A percentile compares a stretch with the other conserved stretches of the same genome.
These are phyloP conservation scores for Gaeumannomyces tritici DNA, from an alignment of 2,329 filamentous ascomycete genomes.

Conservation along the genomic window DNA sequence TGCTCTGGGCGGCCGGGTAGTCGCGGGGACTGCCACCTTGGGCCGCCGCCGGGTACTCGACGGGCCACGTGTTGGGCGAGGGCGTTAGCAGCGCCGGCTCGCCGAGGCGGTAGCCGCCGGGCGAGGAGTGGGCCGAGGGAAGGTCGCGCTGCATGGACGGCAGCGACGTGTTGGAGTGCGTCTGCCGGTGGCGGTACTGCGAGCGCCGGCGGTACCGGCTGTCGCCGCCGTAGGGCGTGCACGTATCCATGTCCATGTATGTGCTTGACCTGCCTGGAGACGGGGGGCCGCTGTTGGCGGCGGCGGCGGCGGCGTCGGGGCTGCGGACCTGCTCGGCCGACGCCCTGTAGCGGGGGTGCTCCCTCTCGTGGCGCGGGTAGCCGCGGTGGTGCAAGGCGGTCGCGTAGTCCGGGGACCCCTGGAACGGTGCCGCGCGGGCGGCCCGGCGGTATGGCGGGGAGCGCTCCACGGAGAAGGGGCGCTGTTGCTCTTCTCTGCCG, in stretches of 20 bases:
- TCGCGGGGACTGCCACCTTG: too few relatives aligned
- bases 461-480: not conserved
- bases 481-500: not conserved
- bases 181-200: not conserved
- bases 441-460: not conserved
- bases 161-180: not conserved
- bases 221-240: not conserved
- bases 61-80: not conserved
- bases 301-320: too few relatives aligned
- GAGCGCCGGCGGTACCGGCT: not conserved
- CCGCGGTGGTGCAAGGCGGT: not conserved
- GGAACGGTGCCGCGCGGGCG: not conserved
- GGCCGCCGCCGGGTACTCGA: not conserved
- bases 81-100: constrained; percentile 8
- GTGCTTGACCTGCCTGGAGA: not conserved
- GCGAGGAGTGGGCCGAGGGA: not conserved
- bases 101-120: too few relatives aligned
- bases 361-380: too few relatives aligned
- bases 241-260: not conserved
- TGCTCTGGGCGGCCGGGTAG: not conserved
- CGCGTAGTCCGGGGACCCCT: not conserved
- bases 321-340: not conserved
- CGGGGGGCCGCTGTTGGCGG: not conserved
- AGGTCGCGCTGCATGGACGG: not conserved
- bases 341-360: not conserved